phyloP scores from a whole-genome alignment of 306 rosid species.

The Elaeagnus macrophylla region DNA sequence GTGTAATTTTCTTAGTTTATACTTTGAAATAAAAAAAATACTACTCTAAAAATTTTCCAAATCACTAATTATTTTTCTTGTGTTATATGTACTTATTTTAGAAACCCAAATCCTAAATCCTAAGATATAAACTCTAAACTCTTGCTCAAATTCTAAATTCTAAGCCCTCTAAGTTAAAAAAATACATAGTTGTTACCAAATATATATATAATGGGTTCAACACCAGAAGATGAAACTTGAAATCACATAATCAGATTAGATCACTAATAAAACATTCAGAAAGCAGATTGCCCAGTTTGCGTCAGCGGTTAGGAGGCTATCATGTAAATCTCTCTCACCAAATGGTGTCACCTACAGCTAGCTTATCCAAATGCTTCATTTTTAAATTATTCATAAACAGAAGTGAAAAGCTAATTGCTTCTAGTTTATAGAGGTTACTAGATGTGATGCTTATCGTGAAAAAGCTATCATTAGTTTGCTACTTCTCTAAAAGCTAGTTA shows the following conservation, averaged over 20 bases:
- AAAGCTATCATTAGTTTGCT: conserved; percentile 12
- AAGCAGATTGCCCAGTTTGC: conserved; percentile 3
- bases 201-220: no score
- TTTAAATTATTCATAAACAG: not conserved
- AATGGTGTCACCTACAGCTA: conserved; percentile 15
- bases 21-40: no score
- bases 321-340: conserved; percentile 12
- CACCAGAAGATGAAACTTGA: no score
- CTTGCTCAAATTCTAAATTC: no score
- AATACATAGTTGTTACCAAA: no score
- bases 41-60: no score
- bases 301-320: conserved; percentile 6
- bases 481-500: not conserved
- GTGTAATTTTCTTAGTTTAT: no score
- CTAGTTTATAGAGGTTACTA: conserved; percentile 17
- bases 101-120: no score
- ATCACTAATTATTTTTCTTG: no score
- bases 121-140: no score
- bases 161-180: no score
- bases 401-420: not conserved
- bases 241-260: conserved; percentile 20
- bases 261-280: conserved; percentile 4
- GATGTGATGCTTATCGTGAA: conserved; percentile 10
- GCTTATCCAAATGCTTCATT: conserved; percentile 10
- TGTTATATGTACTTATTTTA: no score